Evolutionary conservation across 768 basidiomycete species (phyloP), one percentile per base, ranked within the genome.

Genomic region (Boletus eberwhitei): DNA sequence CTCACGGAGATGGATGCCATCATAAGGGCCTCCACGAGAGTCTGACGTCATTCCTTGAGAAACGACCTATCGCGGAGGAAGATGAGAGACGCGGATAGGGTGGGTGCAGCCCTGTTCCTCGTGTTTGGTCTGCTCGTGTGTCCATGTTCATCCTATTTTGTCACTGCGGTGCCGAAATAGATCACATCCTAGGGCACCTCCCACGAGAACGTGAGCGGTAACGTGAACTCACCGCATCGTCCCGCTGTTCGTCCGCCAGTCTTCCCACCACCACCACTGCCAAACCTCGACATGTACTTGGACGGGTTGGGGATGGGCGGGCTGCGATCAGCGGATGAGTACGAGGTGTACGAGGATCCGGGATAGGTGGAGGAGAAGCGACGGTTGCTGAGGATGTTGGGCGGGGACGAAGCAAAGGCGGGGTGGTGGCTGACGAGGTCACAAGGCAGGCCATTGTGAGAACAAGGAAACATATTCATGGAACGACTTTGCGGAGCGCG

Each of bases 1-100:
- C 70, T 75, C 22, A 62, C 59, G 49, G 74, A 82, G 31, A 75
- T 77, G 43, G 71, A 73, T 43, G 75, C 78, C 47, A 76, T 76
- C 24, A 74, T 83, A 79, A 75, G 60, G 85, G n/a, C 17, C 72
- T 90, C 19, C 81, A 87, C 57, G 85, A 88, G 58, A 86, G 81
- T 55, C 81, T 90, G 46, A 81, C 83, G 6, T 79, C 81, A 19
- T 67, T 90, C 52, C 73, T 91, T 17, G 88, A 87, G 11, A 91
- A 92, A 66, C 77, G 88, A 11, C 75, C 76, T 11, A 70, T 77
- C 0, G 71, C 73, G 4, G 77, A 77, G 12, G 75, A 76, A 4
- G 76, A 77, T 31, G 56, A n/a, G n/a, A n/a, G n/a, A n/a, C n/a
- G n/a, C n/a, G n/a, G n/a, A n/a, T n/a, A n/a, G n/a, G n/a, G n/a